Percentiles rank a stretch among this genome's conserved stretches.
These are phyloP conservation scores for Spathaspora arborariae DNA, from an alignment of 805 yeast genomes.

Conservation along the genomic window DNA sequence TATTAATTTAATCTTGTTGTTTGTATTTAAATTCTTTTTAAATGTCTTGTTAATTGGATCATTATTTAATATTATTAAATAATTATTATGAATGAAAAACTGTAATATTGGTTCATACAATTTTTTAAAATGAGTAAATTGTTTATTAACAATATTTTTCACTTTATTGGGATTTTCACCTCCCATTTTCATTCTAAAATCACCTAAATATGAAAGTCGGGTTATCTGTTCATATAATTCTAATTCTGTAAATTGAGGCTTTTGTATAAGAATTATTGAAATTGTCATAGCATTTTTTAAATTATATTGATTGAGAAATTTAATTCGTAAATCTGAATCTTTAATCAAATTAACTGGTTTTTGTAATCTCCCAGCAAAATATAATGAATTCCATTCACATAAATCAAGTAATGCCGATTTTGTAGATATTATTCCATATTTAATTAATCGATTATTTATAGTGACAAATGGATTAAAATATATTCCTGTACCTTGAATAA, in stretches of 20 bases:
- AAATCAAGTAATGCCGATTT: slow-evolving; percentile 63
- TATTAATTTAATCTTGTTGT: slow-evolving; percentile 24
- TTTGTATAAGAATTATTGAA: slow-evolving; percentile 50
- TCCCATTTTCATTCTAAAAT: slow-evolving; percentile 75
- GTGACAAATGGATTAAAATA: slow-evolving; percentile 89
- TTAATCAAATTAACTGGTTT: slow-evolving; percentile 81
- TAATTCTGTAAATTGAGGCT: slow-evolving; percentile 46
- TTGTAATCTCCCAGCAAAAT: slow-evolving; percentile 88
- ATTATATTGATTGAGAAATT: slow-evolving; percentile 71
- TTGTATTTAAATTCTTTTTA: slow-evolving; percentile 11
- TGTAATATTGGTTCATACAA: slow-evolving; percentile 65
- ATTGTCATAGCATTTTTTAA: slow-evolving; percentile 73
- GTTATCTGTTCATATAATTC: slow-evolving; percentile 76
- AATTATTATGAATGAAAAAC: slow-evolving; percentile 18
- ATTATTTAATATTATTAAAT: slow-evolving; percentile 14
- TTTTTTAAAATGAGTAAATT: slow-evolving; percentile 60
- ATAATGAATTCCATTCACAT: slow-evolving; percentile 79
- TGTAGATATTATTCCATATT: slow-evolving; percentile 82
- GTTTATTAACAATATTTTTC: slow-evolving; percentile 77
- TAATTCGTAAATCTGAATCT: slow-evolving; percentile 54
- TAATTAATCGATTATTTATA: slow-evolving; percentile 49
- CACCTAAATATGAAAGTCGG: slow-evolving; percentile 82
- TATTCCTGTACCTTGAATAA: slow-evolving; percentile 70
- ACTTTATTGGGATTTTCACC: slow-evolving; percentile 94
- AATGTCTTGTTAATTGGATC: slow-evolving; percentile 10